Evolutionary conservation across 2,329 filamentous ascomycete species (phyloP).

Genomic region (Nemania serpens): DNA sequence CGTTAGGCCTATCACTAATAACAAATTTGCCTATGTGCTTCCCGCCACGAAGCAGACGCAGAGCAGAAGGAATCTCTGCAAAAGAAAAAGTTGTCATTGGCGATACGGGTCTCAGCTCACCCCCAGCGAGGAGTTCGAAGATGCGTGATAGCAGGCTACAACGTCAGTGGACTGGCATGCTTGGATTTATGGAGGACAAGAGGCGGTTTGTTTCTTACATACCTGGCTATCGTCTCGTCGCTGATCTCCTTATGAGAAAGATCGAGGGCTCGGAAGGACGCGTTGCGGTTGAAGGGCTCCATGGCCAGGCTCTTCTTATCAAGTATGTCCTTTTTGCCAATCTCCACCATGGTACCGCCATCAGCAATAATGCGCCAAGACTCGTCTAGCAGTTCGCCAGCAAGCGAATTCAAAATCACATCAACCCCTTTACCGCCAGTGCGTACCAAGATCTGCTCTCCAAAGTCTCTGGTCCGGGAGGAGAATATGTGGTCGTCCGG

Average conservation of each 20-base stretch:
- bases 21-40: constrained; percentile 47
- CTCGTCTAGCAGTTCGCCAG: constrained; percentile 16
- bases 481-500: constrained; percentile 7
- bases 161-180: background rate
- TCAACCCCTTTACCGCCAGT: constrained; percentile 19
- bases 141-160: background rate
- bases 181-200: background rate
- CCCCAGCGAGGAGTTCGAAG: background rate
- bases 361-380: background rate
- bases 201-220: background rate
- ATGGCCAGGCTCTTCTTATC: constrained; percentile 16
- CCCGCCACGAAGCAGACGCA: constrained; percentile 4
- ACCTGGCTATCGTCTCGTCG: background rate
- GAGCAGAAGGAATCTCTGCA: background rate
- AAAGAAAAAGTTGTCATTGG: background rate
- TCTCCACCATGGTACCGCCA: constrained; percentile 13
- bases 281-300: constrained; percentile 20
- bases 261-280: constrained; percentile 15
- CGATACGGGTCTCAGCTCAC: background rate
- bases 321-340: constrained; percentile 22
- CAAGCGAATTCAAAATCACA: constrained; percentile 16
- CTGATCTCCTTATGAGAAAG: constrained; percentile 7
- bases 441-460: background rate
- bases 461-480: constrained; percentile 5
- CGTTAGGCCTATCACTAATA: constrained; percentile 29